Conservation (phyloP, 2,329 filamentous ascomycete species). For the Penicillium corylophilum region DNA sequence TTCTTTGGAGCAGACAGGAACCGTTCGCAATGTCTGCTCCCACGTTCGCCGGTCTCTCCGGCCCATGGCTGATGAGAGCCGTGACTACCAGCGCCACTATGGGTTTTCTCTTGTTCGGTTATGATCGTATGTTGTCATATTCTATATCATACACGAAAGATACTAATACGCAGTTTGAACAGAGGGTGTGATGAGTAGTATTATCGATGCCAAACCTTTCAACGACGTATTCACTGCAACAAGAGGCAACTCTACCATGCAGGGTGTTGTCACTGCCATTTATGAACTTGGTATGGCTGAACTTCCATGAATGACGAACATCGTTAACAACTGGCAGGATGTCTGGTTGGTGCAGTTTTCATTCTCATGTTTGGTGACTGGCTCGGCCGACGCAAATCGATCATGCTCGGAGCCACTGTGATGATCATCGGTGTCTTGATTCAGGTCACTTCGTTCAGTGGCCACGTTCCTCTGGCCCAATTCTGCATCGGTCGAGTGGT, state of each 20-base stretch:
- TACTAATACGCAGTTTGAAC: not conserved
- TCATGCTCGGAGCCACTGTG: constrained; percentile 56
- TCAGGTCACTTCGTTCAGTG: not conserved
- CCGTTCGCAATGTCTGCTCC: not conserved
- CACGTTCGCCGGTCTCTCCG: constrained; percentile 3
- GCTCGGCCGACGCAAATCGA: constrained; percentile 38
- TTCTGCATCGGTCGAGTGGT: not conserved
- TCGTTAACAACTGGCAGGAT: constrained; percentile 23
- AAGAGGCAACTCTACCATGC: constrained; percentile 41
- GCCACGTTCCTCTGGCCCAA: not conserved
- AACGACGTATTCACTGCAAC: constrained; percentile 21
- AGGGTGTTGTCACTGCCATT: constrained; percentile 16
- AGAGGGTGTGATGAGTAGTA: constrained; percentile 28
- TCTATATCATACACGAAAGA: not conserved
- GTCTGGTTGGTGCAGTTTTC: constrained; percentile 29
- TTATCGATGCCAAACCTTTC: constrained; percentile 23
- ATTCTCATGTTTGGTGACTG: constrained; percentile 25
- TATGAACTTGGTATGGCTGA: not conserved
- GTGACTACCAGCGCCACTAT: constrained; percentile 4
- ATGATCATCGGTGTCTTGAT: constrained; percentile 8
- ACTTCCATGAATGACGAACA: not conserved
- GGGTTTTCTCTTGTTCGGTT: constrained; percentile 59
- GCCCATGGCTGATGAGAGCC: not conserved
- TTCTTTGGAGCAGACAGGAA: not conserved
- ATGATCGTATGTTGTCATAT: constrained; percentile 42